Evolutionary conservation across 441 rosid genomes (phyloP), one percentile per base, ranked within the genome.

Genomic region (Eutrema salsugineum): DNA sequence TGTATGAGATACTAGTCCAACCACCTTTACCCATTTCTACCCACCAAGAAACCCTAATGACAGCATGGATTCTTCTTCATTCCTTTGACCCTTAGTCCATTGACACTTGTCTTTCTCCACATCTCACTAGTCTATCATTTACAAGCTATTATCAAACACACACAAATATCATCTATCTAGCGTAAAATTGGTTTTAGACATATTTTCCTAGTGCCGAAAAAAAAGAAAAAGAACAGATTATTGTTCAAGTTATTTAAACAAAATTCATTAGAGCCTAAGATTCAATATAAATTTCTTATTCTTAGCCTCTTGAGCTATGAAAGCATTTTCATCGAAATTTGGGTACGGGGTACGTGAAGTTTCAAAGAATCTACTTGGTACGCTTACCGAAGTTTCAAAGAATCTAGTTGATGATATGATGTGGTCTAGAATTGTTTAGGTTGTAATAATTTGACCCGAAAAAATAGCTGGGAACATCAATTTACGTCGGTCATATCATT

Each of bases 21-120:
- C 97, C 83, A 90, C 97, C 88, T 86, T 82, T 88, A 90, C 86
- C 97, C 88, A 87, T 82, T 83, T 83, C 87, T 78, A 88, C 84
- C 93, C 69, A 86, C 90, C 91, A 59, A 69, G 75, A 69, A 63
- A 33, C 67, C 55, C 67, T 46, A 50, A 38, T 11, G 50, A 62
- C 16, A 62, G 27, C 39, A 27, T 10, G 39, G 22, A 27, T 16
- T 62, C 16, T 61, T 61, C 38, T 63, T 30, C 67, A 32, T 46
- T 46, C 17, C 17, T 46, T 32, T 63, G 67, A 63, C 40, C 42
- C 36, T 27, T 8, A 33, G 35, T 32, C 35, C 33, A 17, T 35
- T 6, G 39, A 61, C 66, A 61, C 66, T 61, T 43, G 51, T 61
- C 38, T 43, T 43, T 61, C 10, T 43, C 38, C 10, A 24, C 51